A percentile compares a stretch with the other conserved stretches of the same genome.
Evolutionary conservation across 2,329 filamentous ascomycete genomes (phyloP).

Genomic region (Ophiognomonia clavigignenti-juglandacearum): DNA sequence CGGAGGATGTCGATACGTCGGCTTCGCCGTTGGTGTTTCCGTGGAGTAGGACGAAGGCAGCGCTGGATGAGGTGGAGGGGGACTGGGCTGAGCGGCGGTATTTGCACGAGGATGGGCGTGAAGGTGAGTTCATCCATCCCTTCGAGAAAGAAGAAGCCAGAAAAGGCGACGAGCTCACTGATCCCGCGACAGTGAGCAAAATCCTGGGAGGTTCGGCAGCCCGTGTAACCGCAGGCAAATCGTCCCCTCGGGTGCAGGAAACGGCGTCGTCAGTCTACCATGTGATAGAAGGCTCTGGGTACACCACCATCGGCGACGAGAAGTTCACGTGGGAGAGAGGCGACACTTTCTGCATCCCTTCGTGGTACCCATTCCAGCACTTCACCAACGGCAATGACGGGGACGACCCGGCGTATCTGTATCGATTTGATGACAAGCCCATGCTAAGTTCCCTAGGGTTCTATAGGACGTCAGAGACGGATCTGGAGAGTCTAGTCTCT

Average conservation of each 20-base stretch:
- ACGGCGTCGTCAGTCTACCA: conserved; percentile 50
- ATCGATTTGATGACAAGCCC: conserved; percentile 49
- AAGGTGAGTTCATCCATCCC: conserved; percentile 23
- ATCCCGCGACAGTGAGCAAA: conserved; percentile 30
- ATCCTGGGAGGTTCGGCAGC: conserved; percentile 44
- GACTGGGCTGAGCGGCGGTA: conserved; percentile 28
- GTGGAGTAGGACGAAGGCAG: conserved; percentile 39
- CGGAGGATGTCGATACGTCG: conserved; percentile 31
- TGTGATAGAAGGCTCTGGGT: conserved; percentile 41
- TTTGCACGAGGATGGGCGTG: conserved; percentile 22
- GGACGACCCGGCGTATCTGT: conserved; percentile 39
- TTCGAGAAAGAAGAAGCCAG: background rate
- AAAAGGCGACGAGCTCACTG: background rate
- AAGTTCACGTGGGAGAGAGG: conserved; percentile 39
- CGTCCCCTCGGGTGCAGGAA: conserved; percentile 37
- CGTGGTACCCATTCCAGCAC: conserved; percentile 47
- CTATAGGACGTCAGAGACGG: conserved; percentile 35
- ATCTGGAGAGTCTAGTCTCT: conserved; percentile 34
- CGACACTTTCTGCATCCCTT: conserved; percentile 51
- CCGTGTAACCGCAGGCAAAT: conserved; percentile 31
- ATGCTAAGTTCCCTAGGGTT: conserved; percentile 49
- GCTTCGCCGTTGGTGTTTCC: conserved; percentile 42
- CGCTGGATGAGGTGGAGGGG: conserved; percentile 29
- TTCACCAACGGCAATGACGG: conserved; percentile 27
- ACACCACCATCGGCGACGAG: conserved; percentile 32